Conservation (phyloP, 208 protist species). For the Leishmania amazonensis region DNA sequence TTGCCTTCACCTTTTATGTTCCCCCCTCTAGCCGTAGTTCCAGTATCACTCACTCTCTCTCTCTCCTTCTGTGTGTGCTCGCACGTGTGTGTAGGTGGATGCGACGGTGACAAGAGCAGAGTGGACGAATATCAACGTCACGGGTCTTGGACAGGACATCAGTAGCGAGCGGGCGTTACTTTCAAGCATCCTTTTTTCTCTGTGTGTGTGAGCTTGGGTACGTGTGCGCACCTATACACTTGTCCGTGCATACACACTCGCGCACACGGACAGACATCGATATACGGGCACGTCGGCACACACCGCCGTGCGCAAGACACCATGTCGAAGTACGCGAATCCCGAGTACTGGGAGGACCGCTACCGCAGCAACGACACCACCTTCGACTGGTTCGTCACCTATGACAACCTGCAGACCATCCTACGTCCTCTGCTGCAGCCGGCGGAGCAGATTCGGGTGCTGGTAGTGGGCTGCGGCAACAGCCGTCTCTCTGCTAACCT, state of each 20-base stretch:
- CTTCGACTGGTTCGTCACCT: slow-evolving; percentile 93
- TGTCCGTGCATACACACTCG: not conserved
- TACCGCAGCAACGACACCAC: slow-evolving; percentile 92
- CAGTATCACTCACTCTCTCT: not conserved
- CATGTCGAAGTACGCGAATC: slow-evolving; percentile 92
- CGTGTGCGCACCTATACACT: not conserved
- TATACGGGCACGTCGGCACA: slow-evolving; percentile 1
- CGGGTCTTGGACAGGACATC: not conserved
- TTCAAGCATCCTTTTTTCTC: not conserved
- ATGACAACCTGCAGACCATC: slow-evolving; percentile 84
- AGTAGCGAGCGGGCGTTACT: not conserved
- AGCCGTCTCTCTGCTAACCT: slow-evolving; percentile 78
- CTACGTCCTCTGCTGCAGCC: slow-evolving; percentile 76
- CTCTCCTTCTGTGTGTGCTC: not conserved
- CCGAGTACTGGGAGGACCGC: slow-evolving; percentile 93
- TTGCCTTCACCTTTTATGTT: not conserved
- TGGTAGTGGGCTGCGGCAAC: slow-evolving; percentile 92
- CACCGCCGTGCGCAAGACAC: not conserved
- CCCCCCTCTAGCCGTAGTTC: not conserved
- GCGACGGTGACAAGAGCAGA: not conserved
- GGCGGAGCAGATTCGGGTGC: slow-evolving; percentile 75
- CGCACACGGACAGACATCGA: not conserved
- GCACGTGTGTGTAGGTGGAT: not conserved
- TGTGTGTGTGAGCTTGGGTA: not conserved
- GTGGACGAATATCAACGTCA: not conserved